phyloP scores from a whole-genome alignment of 1,284 basidiomycete genomes.

The Malassezia vespertilionis region DNA sequence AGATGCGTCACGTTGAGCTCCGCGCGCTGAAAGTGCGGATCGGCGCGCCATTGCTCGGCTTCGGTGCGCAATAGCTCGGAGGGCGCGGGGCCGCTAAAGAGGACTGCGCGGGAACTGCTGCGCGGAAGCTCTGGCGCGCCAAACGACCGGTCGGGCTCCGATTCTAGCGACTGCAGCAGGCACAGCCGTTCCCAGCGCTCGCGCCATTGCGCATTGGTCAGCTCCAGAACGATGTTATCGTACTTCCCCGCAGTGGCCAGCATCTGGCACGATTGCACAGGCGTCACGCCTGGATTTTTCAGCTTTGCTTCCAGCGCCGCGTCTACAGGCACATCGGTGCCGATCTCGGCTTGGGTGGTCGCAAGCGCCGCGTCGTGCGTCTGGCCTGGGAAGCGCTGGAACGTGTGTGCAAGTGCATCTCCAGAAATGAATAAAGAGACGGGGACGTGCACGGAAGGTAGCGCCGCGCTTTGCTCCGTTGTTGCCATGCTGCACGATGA shows the following conservation, averaged over 20 bases:
- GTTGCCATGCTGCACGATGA: too few relatives aligned
- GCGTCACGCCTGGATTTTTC: conserved; percentile 20
- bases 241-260: conserved; percentile 49
- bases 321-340: background rate
- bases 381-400: background rate
- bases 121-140: conserved; percentile 20
- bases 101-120: conserved; percentile 28
- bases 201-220: conserved; percentile 77
- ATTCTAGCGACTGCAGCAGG: conserved; percentile 52
- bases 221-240: conserved; percentile 61
- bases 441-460: background rate
- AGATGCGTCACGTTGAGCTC: conserved; percentile 80
- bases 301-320: background rate
- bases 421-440: background rate
- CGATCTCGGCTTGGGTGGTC: background rate
- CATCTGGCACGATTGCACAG: conserved; percentile 20
- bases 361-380: background rate
- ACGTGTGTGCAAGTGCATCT: background rate
- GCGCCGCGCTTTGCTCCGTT: background rate
- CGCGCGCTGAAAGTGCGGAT: conserved; percentile 65
- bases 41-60: conserved; percentile 77
- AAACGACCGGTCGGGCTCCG: background rate
- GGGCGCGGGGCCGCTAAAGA: too few relatives aligned
- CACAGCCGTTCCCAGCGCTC: conserved; percentile 82
- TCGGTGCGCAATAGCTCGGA: conserved; percentile 49